Evolutionary conservation across 2,329 filamentous ascomycete genomes (phyloP), one percentile per base, ranked within the genome.

Genomic region (Fusarium sp.): DNA sequence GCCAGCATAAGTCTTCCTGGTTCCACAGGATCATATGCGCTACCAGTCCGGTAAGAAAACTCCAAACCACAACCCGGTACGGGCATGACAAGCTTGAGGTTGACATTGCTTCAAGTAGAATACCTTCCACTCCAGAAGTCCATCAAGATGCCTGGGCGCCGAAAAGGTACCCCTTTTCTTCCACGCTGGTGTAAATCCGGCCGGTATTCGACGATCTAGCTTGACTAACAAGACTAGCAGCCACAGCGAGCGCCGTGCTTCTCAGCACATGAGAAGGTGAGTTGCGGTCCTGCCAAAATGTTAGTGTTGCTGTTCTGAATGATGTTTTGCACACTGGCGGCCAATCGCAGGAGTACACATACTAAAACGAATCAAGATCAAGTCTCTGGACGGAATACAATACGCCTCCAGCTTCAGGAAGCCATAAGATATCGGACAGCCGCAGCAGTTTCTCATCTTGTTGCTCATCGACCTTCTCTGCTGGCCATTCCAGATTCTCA

Each of bases 361-460:
- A 47, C 69, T 78, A 56, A 78, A 47, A 47, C 19, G 52, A 35
- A 32, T 25, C 10, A 61, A 78, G 76, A 47, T 71, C 76, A 33
- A 77, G 73, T 52, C 46, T 75, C 19, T 77, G 71, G 75, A 69
- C 67, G 13, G 76, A 78, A 6, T 71, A 78, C 43, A 61, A 59
- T 25, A 60, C 56, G 30, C 46, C 60, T 16, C n/a, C 63, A 30
- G 65, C 60, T 30, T 21, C 58, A 21, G 67, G 66, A 44, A 77
- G 68, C 16, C 81, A 82, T 67, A 79, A 73, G 52, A 68, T 80
- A 61, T 88, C 87, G 2, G 84, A 86, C 73, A 89, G 87, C 72
- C 83, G 84, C 60, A 87, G 87, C 81, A 89, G 86, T 62, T 78
- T 88, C 21, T 87, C 87, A 6, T 87, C 85, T 3, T 85, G 85